Evolutionary conservation across 2,329 filamentous ascomycete species (phyloP), one percentile per base, ranked within the genome.

Genomic region (Penicillium polonicum): DNA sequence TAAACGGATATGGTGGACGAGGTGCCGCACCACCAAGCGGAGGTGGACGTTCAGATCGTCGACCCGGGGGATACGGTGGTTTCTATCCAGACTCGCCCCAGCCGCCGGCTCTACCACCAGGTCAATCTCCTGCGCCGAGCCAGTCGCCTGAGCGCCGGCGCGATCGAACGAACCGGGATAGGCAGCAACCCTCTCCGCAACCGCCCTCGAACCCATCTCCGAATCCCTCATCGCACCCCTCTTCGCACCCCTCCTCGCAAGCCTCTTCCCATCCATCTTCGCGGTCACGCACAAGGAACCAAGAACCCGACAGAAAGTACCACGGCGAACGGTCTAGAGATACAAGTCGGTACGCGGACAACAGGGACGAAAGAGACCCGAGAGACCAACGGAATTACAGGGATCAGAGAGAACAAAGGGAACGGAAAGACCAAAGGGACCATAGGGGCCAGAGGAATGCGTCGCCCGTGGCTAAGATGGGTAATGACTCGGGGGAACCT

Each of bases 11-110:
- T 54, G 63, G 65, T 44, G 65, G 60, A 39, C 62, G 62, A 51
- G 57, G 65, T 49, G 55, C 57, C 23, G 61, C 57, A 51, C 52
- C 45, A 58, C 60, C 62, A 29, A 59, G 60, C 38, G 60, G 61
- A 36, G 63, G 59, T 43, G 62, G 63, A 58, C 61, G 63, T 27
- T 68, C 74, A 46, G 74, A 74, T 21, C 72, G 69, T 46, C 74
- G 77, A 23, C 68, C 75, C 2, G 77, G 77, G 43, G 78, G 77
- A 25, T 79, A 79, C 56, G 77, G 77, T 36, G 77, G 77, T 29
- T 78, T 79, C 48, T 73, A 74, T 31, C 58, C 68, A 21, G 74
- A 75, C 39, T 48, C 70, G 7, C 60, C 68, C 33, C 68, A 68
- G 52, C 66, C 68, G 44, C 60, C 70, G 15, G 61, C 67, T n/a